Base-by-base conservation (phyloP, 139 green algal genomes). In the Coelastrella sp. region DNA sequence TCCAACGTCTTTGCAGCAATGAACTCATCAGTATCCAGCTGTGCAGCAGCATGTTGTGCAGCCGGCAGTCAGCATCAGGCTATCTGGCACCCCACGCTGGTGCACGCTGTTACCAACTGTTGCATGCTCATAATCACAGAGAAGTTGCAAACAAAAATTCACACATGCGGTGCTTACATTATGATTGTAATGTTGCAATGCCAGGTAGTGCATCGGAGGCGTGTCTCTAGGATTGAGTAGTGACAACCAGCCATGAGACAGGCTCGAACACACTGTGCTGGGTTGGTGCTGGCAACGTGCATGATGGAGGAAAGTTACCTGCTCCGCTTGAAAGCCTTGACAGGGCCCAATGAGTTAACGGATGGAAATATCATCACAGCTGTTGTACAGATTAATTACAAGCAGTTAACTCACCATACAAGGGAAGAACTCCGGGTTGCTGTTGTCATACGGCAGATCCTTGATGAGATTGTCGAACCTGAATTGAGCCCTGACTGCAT, bases 401-500 rank as follows among this genome's bases (percentile, higher is more conserved):
- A 64, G 19, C n/a, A 59, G 11, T 59, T 65, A 57, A 73, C 86
- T 78, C 47, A 90, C 86, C 86, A 90, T 32, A 75, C 86, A 90
- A 6, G 75, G 59, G 57, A 85, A 90, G 60, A 90, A 90, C 86
- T 90, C 86, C 1, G 74, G 22, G n/a, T 76, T 17, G 73, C 20
- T 20, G 16, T 19, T 20, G 7, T 85, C 7, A 77, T 77, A 47
- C 61, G 61, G 61, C 61, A 90, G 73, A 77, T 90, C 86, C 32
- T 64, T n/a, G 61, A 86, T 85, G 7, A 90, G 86, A 47, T 86
- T 64, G 17, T 20, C 68, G 17, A 90, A 90, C 59, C 76, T 89
- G 92, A 96, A 96, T 5, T 93, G 93, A 66, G 95, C 78, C 4
- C 93, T 76, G 10, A 96, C 80, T 47, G 94, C 86, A 60, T 96